Conservation (phyloP, 495 filamentous ascomycete genomes). For the Pseudevernia furfuracea region DNA sequence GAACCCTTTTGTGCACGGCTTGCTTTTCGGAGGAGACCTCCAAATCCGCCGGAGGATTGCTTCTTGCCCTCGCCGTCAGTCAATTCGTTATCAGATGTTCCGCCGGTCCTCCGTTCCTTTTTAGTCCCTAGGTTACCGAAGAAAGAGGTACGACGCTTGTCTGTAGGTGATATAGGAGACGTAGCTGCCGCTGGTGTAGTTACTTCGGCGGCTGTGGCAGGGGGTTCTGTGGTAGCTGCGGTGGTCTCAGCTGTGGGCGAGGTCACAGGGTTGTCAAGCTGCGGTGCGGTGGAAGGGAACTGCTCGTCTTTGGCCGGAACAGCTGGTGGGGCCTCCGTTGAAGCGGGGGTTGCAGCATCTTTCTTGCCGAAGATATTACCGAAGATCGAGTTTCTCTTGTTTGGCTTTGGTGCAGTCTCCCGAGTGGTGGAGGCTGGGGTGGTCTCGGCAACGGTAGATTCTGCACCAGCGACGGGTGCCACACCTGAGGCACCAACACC, state of each 20-base stretch:
- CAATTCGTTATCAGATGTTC: constrained; percentile 43
- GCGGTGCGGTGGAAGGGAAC: constrained; percentile 41
- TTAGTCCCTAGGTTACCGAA: constrained; percentile 45
- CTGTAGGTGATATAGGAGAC: constrained; percentile 37
- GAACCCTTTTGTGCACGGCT: constrained; percentile 41
- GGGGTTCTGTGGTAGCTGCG: constrained; percentile 23
- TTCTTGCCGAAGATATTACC: constrained; percentile 45
- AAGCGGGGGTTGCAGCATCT: constrained; percentile 46
- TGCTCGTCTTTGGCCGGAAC: constrained; percentile 36
- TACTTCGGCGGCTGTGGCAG: constrained; percentile 19
- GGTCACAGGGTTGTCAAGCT: constrained; percentile 45
- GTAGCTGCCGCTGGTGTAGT: constrained; percentile 26
- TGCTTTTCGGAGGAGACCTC: constrained; percentile 50
- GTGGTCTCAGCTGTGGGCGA: constrained; percentile 39
- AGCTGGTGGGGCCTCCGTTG: constrained; percentile 44
- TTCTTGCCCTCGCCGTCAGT: constrained; percentile 45
- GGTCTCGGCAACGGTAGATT: constrained; percentile 29
- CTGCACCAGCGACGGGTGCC: constrained; percentile 13
- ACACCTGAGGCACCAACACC: constrained; percentile 7
- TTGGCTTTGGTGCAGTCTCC: constrained; percentile 27
- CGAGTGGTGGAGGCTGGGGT: constrained; percentile 14
- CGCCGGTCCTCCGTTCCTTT: constrained; percentile 45
- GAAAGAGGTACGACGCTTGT: constrained; percentile 50
- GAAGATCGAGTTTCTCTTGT: constrained; percentile 47
- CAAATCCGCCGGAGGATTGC: constrained; percentile 43